phyloP scores from a whole-genome alignment of 352 stramenopile genomes.

The Phytophthora megakarya region DNA sequence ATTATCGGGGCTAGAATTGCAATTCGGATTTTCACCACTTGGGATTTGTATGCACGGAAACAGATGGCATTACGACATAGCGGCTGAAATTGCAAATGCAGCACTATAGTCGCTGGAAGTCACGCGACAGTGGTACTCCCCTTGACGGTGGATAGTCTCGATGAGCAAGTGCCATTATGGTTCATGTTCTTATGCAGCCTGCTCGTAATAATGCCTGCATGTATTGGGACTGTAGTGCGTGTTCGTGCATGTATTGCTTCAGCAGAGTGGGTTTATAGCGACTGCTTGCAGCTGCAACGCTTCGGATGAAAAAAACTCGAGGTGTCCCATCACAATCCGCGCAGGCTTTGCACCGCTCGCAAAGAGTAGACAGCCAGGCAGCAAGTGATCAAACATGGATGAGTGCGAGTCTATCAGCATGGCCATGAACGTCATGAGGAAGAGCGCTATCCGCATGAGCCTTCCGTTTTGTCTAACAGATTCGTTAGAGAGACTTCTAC shows the following conservation, averaged over 20 bases:
- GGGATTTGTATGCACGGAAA: neutral
- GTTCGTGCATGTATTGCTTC: neutral
- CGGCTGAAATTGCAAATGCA: constrained; percentile 11
- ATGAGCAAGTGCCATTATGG: no score
- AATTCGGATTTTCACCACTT: constrained; percentile 1
- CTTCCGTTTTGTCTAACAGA: neutral
- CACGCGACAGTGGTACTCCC: constrained; percentile 14
- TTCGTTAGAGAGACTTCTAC: no score
- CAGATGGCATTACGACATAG: neutral
- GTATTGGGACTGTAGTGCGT: neutral
- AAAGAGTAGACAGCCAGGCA: constrained; percentile 13
- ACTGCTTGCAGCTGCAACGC: neutral
- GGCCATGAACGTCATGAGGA: no score
- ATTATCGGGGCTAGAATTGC: constrained; percentile 19
- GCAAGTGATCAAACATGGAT: neutral
- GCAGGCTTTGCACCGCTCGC: constrained; percentile 20
- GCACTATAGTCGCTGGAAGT: constrained; percentile 15
- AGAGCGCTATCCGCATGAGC: neutral
- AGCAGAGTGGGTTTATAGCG: neutral
- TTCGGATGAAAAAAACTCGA: constrained; percentile 9
- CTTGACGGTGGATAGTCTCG: constrained; percentile 6
- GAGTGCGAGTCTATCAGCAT: no score
- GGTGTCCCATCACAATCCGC: constrained; percentile 3
- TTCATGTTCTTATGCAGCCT: no score
- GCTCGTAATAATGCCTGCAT: neutral